Percentiles rank a stretch among this genome's conserved stretches.
Evolutionary conservation across 352 stramenopile genomes (phyloP).

Genomic region (Globisporangium paddicum): DNA sequence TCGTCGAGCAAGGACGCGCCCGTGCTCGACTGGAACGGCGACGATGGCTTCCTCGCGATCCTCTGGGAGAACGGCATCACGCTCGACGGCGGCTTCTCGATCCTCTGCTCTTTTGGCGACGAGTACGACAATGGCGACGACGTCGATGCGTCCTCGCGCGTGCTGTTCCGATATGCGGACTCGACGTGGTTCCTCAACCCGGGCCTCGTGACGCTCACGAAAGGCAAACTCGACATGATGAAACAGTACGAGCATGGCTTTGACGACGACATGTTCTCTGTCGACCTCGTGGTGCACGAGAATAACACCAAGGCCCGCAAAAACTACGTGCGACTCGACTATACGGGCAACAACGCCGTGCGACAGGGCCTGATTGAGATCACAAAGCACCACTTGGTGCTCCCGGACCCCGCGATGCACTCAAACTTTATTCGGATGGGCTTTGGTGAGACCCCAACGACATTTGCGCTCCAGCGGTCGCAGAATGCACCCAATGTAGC

Average conservation of each 20-base stretch:
- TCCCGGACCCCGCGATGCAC: slow-evolving; percentile 74
- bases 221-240: slow-evolving; percentile 74
- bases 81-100: slow-evolving; percentile 76
- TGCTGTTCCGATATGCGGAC: slow-evolving; percentile 76
- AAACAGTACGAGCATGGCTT: slow-evolving; percentile 85
- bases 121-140: slow-evolving; percentile 59
- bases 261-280: slow-evolving; percentile 73
- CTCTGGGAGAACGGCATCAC: slow-evolving; percentile 75
- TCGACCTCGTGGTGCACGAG: slow-evolving; percentile 76
- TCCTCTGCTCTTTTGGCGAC: slow-evolving; percentile 81
- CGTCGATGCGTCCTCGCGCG: slow-evolving; percentile 53
- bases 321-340: slow-evolving; percentile 50
- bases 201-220: slow-evolving; percentile 68
- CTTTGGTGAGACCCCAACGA: slow-evolving; percentile 65
- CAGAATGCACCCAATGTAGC: slow-evolving; percentile 74
- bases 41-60: slow-evolving; percentile 77
- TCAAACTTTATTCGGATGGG: slow-evolving; percentile 82
- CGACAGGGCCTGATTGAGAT: slow-evolving; percentile 74
- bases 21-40: slow-evolving; percentile 72
- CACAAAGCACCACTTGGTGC: slow-evolving; percentile 69
- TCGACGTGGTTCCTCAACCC: slow-evolving; percentile 74
- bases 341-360: slow-evolving; percentile 60
- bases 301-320: slow-evolving; percentile 30
- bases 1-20: slow-evolving; percentile 33
- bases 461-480: slow-evolving; percentile 73